These are phyloP conservation scores for Phytophthora palmivora DNA, from an alignment of 352 stramenopile genomes.

Conservation along the genomic window DNA sequence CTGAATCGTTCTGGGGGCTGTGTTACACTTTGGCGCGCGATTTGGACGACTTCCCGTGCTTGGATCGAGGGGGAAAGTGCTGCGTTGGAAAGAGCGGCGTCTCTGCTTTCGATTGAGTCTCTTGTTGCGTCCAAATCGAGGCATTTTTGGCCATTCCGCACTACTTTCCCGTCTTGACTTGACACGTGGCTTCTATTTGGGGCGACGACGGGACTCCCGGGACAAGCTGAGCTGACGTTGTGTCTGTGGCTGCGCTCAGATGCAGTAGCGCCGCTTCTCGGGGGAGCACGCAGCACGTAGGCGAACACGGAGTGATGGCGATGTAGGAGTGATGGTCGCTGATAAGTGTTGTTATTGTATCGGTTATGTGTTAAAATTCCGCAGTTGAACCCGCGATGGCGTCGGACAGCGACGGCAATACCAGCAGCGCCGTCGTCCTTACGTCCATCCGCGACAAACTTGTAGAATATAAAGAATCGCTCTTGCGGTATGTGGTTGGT, in stretches of 20 bases:
- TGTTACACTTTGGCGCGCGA: conserved; percentile 10
- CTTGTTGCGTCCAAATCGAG: conserved; percentile 15
- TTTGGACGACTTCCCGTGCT: conserved; percentile 24
- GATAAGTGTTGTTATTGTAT: conserved; percentile 33
- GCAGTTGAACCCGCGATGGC: conserved; percentile 66
- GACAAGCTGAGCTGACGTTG: conserved; percentile 23
- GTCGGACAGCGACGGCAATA: conserved; percentile 46
- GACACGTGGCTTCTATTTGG: conserved; percentile 22
- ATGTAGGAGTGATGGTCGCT: conserved; percentile 27
- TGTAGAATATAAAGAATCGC: conserved; percentile 74
- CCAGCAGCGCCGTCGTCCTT: conserved; percentile 53
- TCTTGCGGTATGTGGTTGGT: conserved; percentile 60
- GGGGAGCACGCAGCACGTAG: conserved; percentile 39
- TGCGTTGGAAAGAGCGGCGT: conserved; percentile 18
- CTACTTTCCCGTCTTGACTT: conserved; percentile 19
- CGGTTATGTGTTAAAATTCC: conserved; percentile 26
- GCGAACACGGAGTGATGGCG: background rate
- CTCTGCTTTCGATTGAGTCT: conserved; percentile 30
- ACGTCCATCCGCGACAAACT: conserved; percentile 65
- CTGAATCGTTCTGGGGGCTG: conserved; percentile 30
- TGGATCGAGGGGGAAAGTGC: conserved; percentile 11
- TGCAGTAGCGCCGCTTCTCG: conserved; percentile 37
- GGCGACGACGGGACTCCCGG: background rate
- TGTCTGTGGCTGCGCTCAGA: conserved; percentile 32
- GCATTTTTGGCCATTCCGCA: conserved; percentile 34